Conservation (phyloP, 2,329 filamentous ascomycete species). For the Nemania abortiva region DNA sequence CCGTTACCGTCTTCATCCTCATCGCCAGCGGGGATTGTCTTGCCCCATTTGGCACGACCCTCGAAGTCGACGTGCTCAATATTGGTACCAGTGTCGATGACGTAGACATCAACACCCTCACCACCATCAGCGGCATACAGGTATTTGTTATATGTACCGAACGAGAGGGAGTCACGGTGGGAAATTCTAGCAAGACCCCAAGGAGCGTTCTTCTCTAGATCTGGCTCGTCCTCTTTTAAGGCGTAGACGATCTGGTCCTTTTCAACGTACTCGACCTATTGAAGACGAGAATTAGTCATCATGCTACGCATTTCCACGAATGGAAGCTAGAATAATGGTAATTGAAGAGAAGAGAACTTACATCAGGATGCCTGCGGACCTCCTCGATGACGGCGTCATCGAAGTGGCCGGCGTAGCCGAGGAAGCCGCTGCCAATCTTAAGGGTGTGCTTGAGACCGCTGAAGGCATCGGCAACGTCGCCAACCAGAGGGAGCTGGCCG, state of each 20-base stretch:
- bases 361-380: slow-evolving; percentile 95
- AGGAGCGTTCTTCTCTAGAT: slow-evolving; percentile 89
- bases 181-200: slow-evolving; percentile 99
- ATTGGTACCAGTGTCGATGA: slow-evolving; percentile 98
- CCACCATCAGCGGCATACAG: slow-evolving; percentile 89
- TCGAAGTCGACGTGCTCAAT: slow-evolving; percentile 95
- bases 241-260: slow-evolving; percentile 93
- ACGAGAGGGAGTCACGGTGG: slow-evolving; percentile 87
- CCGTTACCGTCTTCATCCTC: slow-evolving; percentile 94
- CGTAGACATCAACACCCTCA: slow-evolving; percentile 98
- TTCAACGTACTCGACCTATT: slow-evolving; percentile 95
- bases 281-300: slow-evolving; percentile 32
- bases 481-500: slow-evolving; percentile 72
- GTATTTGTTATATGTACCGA: slow-evolving; percentile 98
- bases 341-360: slow-evolving; percentile 67
- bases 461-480: slow-evolving; percentile 72
- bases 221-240: slow-evolving; percentile 65
- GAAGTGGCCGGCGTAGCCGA: slow-evolving; percentile 97
- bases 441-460: slow-evolving; percentile 95
- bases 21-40: slow-evolving; percentile 90
- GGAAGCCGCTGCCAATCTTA: slow-evolving; percentile 84
- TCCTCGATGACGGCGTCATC: slow-evolving; percentile 92
- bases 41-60: slow-evolving; percentile 94
- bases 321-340: background rate
- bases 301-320: background rate